A percentile compares a stretch with the other conserved stretches of the same genome.
Conservation (phyloP, 2,329 filamentous ascomycete genomes). For the Colletotrichum gloeosporioides region DNA sequence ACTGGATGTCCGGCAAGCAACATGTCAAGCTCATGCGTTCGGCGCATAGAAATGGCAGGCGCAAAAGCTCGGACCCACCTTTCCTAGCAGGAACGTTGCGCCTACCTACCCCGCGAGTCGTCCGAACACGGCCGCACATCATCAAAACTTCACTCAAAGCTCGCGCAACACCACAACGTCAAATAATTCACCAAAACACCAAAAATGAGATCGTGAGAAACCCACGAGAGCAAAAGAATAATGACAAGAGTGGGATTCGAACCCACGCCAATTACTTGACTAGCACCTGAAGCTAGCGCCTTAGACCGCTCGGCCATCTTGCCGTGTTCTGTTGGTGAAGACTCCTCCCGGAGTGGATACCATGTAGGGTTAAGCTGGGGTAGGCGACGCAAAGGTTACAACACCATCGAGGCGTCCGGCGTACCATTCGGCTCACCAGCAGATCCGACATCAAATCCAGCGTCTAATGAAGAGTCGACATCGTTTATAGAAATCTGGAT, state of each 20-base stretch:
- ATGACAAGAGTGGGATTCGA: constrained; percentile 20
- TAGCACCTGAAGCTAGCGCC: constrained; percentile 24
- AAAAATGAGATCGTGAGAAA: not conserved
- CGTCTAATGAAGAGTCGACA: rapidly evolving
- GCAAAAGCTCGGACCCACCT: not conserved
- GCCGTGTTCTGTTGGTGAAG: not conserved
- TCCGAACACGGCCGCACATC: not conserved
- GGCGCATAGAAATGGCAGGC: not conserved
- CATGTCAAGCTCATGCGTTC: not conserved
- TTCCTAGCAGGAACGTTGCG: not conserved
- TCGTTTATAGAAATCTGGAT: not conserved
- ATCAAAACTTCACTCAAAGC: not conserved
- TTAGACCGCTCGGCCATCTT: constrained; percentile 24
- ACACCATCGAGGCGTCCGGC: not conserved
- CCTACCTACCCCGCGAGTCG: not conserved
- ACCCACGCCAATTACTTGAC: constrained; percentile 20
- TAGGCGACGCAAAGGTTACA: not conserved
- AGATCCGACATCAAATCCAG: not conserved
- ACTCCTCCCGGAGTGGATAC: rapidly evolving
- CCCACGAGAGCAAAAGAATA: not conserved
- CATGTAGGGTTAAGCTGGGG: not conserved
- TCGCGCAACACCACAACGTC: not conserved
- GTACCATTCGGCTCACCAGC: not conserved
- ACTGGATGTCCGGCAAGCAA: not conserved
- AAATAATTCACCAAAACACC: not conserved